A percentile compares a stretch with the other conserved stretches of the same genome.
Conservation (phyloP, 2,329 filamentous ascomycete genomes). For the Fusarium palustre region DNA sequence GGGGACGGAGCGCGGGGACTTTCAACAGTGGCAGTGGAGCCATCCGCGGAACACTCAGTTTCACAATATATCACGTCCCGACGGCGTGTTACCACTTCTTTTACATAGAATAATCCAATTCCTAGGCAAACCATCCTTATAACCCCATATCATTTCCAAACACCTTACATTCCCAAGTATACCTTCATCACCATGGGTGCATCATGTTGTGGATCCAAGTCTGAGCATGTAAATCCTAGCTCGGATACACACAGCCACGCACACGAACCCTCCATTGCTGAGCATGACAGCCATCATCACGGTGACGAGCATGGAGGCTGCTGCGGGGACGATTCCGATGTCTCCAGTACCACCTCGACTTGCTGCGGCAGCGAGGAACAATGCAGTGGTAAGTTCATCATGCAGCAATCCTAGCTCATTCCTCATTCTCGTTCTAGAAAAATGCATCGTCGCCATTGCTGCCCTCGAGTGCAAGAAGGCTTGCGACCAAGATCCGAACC, state of each 20-base stretch:
- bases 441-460: conserved; percentile 23
- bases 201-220: conserved; percentile 8
- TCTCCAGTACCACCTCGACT: not conserved
- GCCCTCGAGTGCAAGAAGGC: conserved; percentile 29
- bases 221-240: not conserved
- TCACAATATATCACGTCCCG: too few relatives aligned
- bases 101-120: too few relatives aligned
- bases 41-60: conserved; percentile 3
- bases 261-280: rapidly evolving
- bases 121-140: too few relatives aligned
- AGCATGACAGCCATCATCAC: rapidly evolving
- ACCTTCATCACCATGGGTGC: not conserved
- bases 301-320: conserved; percentile 4
- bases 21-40: not conserved
- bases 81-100: too few relatives aligned
- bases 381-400: conserved; percentile 12
- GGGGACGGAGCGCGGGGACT: conserved; percentile 22
- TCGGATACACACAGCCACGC: not conserved
- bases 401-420: too few relatives aligned
- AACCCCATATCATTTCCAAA: too few relatives aligned
- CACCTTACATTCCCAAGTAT: too few relatives aligned
- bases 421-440: not conserved
- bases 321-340: not conserved
- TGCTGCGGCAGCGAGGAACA: conserved; percentile 20
- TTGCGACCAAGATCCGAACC: conserved; percentile 10